These are phyloP conservation scores for Leptographium flavum DNA, from an alignment of 2,329 filamentous ascomycete genomes.

Conservation along the genomic window DNA sequence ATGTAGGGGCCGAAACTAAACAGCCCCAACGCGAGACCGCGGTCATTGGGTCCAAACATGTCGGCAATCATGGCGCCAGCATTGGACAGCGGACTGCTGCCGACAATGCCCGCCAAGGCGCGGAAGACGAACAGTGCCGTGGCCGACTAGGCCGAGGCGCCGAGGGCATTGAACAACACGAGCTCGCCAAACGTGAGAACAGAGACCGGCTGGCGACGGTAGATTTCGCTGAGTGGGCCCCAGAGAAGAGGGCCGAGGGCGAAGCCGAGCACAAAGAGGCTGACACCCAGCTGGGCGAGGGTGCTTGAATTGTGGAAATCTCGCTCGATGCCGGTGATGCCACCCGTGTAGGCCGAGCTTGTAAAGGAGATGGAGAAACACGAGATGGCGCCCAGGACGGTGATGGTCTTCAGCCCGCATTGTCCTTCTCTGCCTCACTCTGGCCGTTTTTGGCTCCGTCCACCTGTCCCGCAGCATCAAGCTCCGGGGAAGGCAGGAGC, in stretches of 20 bases:
- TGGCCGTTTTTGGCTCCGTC: too few relatives aligned
- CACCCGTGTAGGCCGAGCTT: constrained; percentile 54
- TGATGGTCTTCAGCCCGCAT: too few relatives aligned
- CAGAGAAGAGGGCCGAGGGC: constrained; percentile 40
- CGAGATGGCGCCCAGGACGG: constrained; percentile 46
- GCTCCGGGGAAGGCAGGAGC: too few relatives aligned
- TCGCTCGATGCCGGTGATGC: constrained; percentile 34
- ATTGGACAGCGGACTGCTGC: constrained; percentile 47
- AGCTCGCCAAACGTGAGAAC: constrained; percentile 39
- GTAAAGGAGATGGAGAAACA: constrained; percentile 57
- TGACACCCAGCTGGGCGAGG: constrained; percentile 46
- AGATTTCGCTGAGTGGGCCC: constrained; percentile 45
- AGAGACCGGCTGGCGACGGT: constrained; percentile 39
- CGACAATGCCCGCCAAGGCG: constrained; percentile 51
- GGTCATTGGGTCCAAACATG: constrained; percentile 36
- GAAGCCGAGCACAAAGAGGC: constrained; percentile 44
- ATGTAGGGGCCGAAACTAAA: constrained; percentile 55
- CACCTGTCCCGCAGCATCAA: too few relatives aligned
- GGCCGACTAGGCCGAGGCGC: constrained; percentile 42
- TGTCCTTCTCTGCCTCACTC: too few relatives aligned
- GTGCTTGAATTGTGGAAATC: constrained; percentile 38
- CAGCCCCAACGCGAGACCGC: constrained; percentile 45
- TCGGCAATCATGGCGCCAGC: constrained; percentile 48
- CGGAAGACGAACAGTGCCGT: constrained; percentile 43
- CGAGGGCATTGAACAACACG: constrained; percentile 47